Base-by-base conservation (phyloP, 345 rosid genomes). In the Carallia pectinifolia region DNA sequence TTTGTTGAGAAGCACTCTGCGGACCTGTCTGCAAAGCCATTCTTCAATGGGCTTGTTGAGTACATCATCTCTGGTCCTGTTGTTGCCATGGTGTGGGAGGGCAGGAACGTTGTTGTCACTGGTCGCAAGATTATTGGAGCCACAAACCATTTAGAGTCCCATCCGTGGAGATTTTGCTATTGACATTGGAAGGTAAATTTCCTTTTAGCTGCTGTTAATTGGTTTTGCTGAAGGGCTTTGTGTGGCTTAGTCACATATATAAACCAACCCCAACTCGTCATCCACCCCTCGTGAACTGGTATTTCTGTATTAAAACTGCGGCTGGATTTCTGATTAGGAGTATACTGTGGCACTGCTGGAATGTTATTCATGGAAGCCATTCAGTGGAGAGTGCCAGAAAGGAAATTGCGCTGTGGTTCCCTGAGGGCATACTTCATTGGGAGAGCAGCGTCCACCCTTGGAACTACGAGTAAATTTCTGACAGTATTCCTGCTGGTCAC, bases 71-170 rank as follows among this genome's bases (percentile, higher is more conserved):
- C 97, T 0, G 99, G 99, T 16, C 97, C 99, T 1, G 99, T 95
- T 58, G 92, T 89, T 70, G 99, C 99, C 16, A 90, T 92, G 99
- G 64, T 90, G 66, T 95, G 99, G 99, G 97, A 95, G 80, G 97
- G 99, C 15, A 92, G 90, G 86, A 81, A 79, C 38, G 92, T 89
- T 61, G 99, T 95, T 9, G 16, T 76, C n/a, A 95, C 97, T 0
- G 97, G 97, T 8, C 81, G 99, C 55, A 92, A 84, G 80, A 87
- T 95, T 18, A 95, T 95, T 53, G 99, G 99, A 61, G 99, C 96
- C n/a, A 95, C 99, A 40, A 95, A 95, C 83, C 99, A 97, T 33
- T 85, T 96, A 0, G 88, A 84, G 0, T 83, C 97, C 99, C 47
- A 95, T 95, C 78, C 96, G 99, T 63, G 99, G 99, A 6, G 97